phyloP scores from a whole-genome alignment of 495 filamentous ascomycete genomes.

The Stereocaulon alpinum region DNA sequence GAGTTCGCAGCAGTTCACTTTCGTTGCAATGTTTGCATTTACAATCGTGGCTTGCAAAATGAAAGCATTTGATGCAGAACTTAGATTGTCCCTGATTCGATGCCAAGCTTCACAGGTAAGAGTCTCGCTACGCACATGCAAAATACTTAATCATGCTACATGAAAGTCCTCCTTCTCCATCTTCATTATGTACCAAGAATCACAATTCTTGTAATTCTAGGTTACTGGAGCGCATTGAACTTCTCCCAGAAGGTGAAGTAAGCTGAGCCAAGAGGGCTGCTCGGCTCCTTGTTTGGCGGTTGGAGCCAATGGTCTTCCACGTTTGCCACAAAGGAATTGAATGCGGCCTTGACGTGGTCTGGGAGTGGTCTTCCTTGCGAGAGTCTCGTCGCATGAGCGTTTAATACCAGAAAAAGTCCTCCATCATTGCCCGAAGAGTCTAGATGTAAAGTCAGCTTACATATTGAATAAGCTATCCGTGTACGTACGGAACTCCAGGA shows the following conservation, averaged over 20 bases:
- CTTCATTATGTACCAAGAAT: no score
- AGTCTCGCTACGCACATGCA: background rate
- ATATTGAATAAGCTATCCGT: no score
- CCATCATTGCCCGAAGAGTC: background rate
- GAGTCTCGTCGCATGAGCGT: constrained; percentile 1
- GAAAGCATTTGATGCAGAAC: background rate
- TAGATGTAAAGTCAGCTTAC: no score
- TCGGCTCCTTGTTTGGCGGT: constrained; percentile 3
- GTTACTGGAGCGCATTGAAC: no score
- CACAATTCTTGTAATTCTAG: no score
- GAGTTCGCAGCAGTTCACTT: constrained; percentile 8
- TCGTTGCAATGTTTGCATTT: constrained; percentile 2
- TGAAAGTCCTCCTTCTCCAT: no score
- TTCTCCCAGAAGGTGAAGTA: no score
- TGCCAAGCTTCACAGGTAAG: background rate
- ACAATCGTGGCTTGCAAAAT: background rate
- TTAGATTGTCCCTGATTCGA: no score
- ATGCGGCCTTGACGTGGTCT: background rate
- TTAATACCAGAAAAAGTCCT: constrained; percentile 4
- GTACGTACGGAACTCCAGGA: no score
- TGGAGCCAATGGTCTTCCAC: constrained; percentile 5
- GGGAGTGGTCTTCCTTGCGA: background rate
- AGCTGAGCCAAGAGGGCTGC: background rate
- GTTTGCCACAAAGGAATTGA: background rate
- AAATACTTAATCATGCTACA: no score